These are phyloP conservation scores for Solanum sejunctum DNA, from an alignment of 257 asterid species.

Conservation along the genomic window DNA sequence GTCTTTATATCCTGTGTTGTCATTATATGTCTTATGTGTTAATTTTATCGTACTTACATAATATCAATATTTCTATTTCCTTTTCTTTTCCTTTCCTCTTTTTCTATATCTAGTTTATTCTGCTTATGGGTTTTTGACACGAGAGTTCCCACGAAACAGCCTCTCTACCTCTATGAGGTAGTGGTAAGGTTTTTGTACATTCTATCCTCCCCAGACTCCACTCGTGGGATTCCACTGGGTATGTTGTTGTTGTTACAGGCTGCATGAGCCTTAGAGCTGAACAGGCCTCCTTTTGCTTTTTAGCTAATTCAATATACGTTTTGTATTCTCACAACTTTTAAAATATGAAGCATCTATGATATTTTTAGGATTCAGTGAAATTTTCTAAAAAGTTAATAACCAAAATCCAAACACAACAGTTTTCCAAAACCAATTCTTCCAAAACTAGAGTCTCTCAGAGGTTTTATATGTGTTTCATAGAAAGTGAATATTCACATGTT, in stretches of 20 bases:
- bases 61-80: too few relatives aligned
- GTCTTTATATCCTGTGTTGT: too few relatives aligned
- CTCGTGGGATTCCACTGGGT: too few relatives aligned
- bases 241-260: neutral
- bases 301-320: neutral
- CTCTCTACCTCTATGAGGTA: too few relatives aligned
- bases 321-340: neutral
- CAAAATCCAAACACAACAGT: neutral
- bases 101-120: too few relatives aligned
- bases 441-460: neutral
- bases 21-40: too few relatives aligned
- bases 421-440: neutral
- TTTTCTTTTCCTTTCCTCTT: too few relatives aligned
- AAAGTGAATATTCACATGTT: neutral
- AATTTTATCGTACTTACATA: too few relatives aligned
- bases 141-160: too few relatives aligned
- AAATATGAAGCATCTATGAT: neutral
- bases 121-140: too few relatives aligned
- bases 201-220: too few relatives aligned
- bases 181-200: too few relatives aligned
- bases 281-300: neutral
- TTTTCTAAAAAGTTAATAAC: neutral
- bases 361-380: neutral
- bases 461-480: neutral
- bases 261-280: neutral